Percentiles rank a stretch among this genome's conserved stretches.
These are phyloP conservation scores for Achaetomium macrosporum DNA, from an alignment of 2,329 filamentous ascomycete species.

Conservation along the genomic window DNA sequence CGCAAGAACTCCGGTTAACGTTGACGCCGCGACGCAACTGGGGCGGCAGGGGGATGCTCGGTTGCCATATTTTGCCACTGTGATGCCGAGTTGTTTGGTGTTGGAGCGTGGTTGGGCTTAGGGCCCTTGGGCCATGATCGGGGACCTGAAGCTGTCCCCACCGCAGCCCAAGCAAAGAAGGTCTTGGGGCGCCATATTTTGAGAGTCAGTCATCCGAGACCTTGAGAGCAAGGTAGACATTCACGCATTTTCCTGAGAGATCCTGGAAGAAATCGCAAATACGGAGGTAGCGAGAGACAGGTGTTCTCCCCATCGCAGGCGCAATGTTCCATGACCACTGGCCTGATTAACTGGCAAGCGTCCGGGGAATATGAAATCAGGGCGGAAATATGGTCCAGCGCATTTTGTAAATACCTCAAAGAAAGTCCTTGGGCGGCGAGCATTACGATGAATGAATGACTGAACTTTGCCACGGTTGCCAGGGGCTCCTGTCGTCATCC, in stretches of 20 bases:
- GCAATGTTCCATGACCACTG: no score
- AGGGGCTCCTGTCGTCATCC: no score
- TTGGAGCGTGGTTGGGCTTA: constrained; percentile 5
- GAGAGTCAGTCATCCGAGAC: no score
- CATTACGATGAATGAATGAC: no score
- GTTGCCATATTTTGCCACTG: constrained; percentile 81
- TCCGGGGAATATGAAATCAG: no score
- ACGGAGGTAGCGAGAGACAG: neutral
- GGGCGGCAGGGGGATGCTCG: constrained; percentile 84
- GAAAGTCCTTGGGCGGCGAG: no score
- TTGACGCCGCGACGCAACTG: constrained; percentile 74
- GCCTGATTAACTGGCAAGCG: no score
- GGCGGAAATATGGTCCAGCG: no score
- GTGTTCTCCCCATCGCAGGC: no score
- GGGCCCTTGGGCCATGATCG: constrained; percentile 9
- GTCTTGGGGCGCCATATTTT: constrained; percentile 5
- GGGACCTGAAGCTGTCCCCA: neutral
- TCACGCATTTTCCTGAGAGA: neutral
- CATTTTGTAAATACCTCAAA: no score
- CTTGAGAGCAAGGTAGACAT: no score
- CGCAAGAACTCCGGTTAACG: constrained; percentile 60
- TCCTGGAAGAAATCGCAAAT: neutral
- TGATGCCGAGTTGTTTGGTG: constrained; percentile 37
- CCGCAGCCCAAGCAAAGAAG: constrained; percentile 6
- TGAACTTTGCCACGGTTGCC: no score